Base-by-base conservation (phyloP, 2,329 filamentous ascomycete genomes). In the Rutstroemia sp. region DNA sequence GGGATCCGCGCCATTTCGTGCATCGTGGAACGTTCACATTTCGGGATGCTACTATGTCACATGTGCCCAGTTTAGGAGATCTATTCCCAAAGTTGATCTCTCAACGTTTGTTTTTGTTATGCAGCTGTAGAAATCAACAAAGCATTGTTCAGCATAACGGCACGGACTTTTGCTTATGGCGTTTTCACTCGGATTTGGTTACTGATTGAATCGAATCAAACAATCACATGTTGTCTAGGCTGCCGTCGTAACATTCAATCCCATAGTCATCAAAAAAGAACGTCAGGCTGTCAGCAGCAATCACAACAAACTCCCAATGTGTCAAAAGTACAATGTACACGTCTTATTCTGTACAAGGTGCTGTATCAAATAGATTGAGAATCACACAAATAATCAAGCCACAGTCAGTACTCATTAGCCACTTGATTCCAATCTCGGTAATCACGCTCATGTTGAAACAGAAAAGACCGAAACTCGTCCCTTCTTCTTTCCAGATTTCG, bases 21-120 rank as follows among this genome's bases (percentile, higher is more conserved):
- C 53, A 56, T 56, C 25, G 53, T 56, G 47, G 53, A 51, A 56
- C 47, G 38, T 51, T 51, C 47, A 51, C 39, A 51, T 46, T 47
- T 56, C 53, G 53, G 53, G 53, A 56, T 56, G 39, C 27, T 51
- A 46, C 53, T 27, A 56, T 51, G 39, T 51, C 53, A 51, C 23
- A 51, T 51, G 44, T 47, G 44, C 47, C 47, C 17, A 23, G 38
- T 38, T 56, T 30, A 37, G 38, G 47, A 56, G 16, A 37, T 51
- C 46, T 21, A 37, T 21, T 37, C 6, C 27, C 38, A 55, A 25
- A 55, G 10, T 51, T 48, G 38, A 44, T 44, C 39, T 45, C 16
- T 51, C 38, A 56, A 51, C 47, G 19, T 56, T 38, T 51, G 19
- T 56, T 38, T 51, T 51, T 25, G 16, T 23, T 38, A 45, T 47